phyloP scores from a whole-genome alignment of 331 rosid species.

The Malus hybrid region DNA sequence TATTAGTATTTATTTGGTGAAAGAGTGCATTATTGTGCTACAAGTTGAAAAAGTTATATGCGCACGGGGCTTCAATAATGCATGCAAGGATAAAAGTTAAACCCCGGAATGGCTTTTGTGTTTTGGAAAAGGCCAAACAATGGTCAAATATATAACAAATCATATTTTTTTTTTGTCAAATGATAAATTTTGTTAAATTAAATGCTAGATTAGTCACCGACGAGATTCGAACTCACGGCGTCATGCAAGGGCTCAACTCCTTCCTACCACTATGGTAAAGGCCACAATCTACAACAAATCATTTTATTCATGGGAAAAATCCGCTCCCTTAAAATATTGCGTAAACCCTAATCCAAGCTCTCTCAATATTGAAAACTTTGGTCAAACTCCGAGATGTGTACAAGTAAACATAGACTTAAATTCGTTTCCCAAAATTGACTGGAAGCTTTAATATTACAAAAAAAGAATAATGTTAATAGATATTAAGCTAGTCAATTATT shows the following conservation, averaged over 20 bases:
- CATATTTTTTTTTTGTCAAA: neutral
- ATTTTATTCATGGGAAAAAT: neutral
- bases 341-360: neutral
- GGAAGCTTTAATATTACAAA: neutral
- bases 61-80: too few species aligned
- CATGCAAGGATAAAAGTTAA: neutral
- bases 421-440: conserved; percentile 27
- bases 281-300: too few species aligned
- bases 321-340: neutral
- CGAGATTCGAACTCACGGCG: fast-evolving
- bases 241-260: too few species aligned
- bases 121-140: conserved; percentile 16
- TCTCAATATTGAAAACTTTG: neutral
- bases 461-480: too few species aligned
- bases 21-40: neutral
- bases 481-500: too few species aligned
- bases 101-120: conserved; percentile 1
- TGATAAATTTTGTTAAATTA: too few species aligned
- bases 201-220: too few species aligned
- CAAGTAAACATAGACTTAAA: neutral
- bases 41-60: neutral
- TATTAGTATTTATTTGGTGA: neutral
- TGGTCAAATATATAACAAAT: neutral
- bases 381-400: conserved; percentile 26
- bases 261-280: too few species aligned